Evolutionary conservation across 2,329 filamentous ascomycete species (phyloP), one percentile per base, ranked within the genome.

Genomic region (Pseudogymnoascus sp.): DNA sequence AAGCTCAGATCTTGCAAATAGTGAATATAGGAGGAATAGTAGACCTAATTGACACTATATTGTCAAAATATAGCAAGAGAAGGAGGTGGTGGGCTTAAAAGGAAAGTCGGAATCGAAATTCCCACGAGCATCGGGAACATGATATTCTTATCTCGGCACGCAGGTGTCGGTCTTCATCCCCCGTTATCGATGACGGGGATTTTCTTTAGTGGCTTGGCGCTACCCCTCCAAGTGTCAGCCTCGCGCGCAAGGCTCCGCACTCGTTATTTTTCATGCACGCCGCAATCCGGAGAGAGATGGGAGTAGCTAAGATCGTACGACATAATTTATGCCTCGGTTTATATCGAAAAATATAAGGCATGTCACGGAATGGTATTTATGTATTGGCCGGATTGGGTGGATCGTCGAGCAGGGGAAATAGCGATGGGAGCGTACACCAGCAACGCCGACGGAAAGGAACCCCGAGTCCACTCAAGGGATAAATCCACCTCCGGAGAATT

Each of bases 101-200:
- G 9, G 59, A 61, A 40, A 61, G 33, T 61, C 33, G 13, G 33
- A 40, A 28, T 61, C 17, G 23, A 61, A 60, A 38, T 38, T 60
- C n/a, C 33, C 33, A 38, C 23, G 33, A 33, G 59, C 59, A 61
- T 61, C 33, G 23, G 33, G 33, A 23, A 23, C 33, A 38, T 36
- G 59, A 61, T 40, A 36, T 38, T 36, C 36, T 61, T 61, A 38
- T 38, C 59, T 40, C 59, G 33, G 33, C 36, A 61, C 19, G 7
- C 28, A 36, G 36, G 19, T 23, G 33, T 61, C 59, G 59, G 59
- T 40, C 33, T 61, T 61, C 59, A 36, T 61, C 59, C 59, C 59
- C 59, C 59, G 59, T 61, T 61, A 61, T 38, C 33, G 17, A 40
- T 40, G 59, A 61, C 59, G 59, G 36, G 59, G 19, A 61, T 26